phyloP scores from a whole-genome alignment of 345 rosid genomes.

The Orychophragmus violaceus region DNA sequence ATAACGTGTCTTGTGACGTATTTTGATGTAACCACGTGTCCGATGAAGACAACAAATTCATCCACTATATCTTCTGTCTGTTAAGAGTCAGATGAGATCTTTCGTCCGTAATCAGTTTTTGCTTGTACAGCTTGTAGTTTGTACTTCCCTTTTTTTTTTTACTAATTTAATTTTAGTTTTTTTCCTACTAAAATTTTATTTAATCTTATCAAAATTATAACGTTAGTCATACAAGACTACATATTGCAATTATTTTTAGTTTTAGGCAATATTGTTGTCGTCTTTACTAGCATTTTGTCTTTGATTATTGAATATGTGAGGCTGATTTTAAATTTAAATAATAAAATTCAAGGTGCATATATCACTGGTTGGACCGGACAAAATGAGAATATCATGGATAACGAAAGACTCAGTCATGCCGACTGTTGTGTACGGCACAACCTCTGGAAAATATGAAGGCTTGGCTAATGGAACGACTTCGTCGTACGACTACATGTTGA shows the following conservation, averaged over 20 bases:
- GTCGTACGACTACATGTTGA: conserved; percentile 35
- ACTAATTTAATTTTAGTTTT: not conserved
- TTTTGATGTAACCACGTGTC: not conserved
- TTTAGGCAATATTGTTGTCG: too few species aligned
- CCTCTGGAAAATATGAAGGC: conserved; percentile 29
- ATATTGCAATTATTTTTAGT: too few species aligned
- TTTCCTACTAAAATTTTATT: too few species aligned
- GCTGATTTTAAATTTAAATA: not conserved
- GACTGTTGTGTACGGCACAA: conserved; percentile 50
- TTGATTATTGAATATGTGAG: not conserved
- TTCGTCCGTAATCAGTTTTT: conserved; percentile 2
- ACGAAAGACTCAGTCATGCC: conserved; percentile 32
- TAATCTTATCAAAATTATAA: too few species aligned
- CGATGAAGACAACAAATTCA: not conserved
- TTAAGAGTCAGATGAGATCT: not conserved
- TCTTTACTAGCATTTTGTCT: too few species aligned
- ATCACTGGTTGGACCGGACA: conserved; percentile 52
- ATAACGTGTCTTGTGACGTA: not conserved
- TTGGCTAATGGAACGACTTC: conserved; percentile 37
- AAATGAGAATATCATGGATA: conserved; percentile 75
- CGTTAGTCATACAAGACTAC: too few species aligned
- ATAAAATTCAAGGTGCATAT: conserved; percentile 54
- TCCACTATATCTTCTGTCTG: not conserved
- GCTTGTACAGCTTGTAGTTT: conserved; percentile 14
- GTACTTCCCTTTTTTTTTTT: conserved; percentile 10